Evolutionary conservation across 768 basidiomycete species (phyloP).

Genomic region (Termitomyces sp.): DNA sequence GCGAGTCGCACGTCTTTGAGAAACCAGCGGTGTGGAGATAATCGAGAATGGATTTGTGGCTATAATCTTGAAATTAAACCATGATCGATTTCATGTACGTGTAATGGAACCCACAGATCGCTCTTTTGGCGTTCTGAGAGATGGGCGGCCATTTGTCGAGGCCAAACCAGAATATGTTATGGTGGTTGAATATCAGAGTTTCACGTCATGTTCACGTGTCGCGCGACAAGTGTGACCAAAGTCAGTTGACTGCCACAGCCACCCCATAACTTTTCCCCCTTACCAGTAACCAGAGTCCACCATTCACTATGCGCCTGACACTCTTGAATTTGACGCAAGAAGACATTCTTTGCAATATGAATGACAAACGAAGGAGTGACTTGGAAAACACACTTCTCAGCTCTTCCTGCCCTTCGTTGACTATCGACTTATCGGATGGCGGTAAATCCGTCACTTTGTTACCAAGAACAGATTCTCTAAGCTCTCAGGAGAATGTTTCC

Average conservation of each 20-base stretch:
- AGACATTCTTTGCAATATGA: slow-evolving; percentile 6
- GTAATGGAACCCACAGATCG: slow-evolving; percentile 7
- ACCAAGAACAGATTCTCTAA: neutral
- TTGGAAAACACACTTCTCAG: neutral
- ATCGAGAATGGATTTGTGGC: slow-evolving; percentile 32
- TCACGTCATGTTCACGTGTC: slow-evolving; percentile 5
- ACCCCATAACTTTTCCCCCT: neutral
- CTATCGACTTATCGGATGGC: neutral
- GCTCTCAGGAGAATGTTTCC: neutral
- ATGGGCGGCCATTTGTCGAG: slow-evolving; percentile 2
- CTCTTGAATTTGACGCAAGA: slow-evolving; percentile 10
- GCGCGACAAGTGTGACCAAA: neutral
- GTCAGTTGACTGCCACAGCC: neutral
- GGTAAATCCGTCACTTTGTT: neutral
- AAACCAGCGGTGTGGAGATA: slow-evolving; percentile 27
- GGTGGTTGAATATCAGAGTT: neutral
- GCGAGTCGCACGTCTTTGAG: slow-evolving; percentile 26
- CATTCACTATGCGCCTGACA: slow-evolving; percentile 6
- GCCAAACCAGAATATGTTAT: neutral
- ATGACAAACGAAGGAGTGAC: neutral
- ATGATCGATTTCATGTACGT: neutral
- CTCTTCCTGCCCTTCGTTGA: neutral
- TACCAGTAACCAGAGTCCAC: neutral
- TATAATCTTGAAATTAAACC: slow-evolving; percentile 8
- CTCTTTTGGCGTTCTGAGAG: slow-evolving; percentile 11